phyloP scores from a whole-genome alignment of 495 filamentous ascomycete species.

The Aspergillus wentii region DNA sequence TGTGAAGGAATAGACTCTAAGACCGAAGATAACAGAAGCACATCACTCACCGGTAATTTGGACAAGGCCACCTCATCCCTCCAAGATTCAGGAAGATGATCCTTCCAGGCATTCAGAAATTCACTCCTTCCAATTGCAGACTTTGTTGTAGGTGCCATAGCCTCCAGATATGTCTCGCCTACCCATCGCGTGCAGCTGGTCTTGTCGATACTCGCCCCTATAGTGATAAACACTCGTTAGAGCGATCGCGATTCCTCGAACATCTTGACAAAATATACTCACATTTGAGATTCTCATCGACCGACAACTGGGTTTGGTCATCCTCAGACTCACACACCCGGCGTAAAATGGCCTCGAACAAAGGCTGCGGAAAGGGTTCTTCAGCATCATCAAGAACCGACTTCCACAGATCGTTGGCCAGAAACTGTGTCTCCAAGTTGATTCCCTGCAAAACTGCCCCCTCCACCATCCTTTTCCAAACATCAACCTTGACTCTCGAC shows the following conservation, averaged over 20 bases:
- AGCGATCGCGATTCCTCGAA: too few species aligned
- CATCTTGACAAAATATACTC: constrained; percentile 24
- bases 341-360: constrained; percentile 40
- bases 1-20: too few species aligned
- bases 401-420: constrained; percentile 41
- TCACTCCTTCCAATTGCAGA: constrained; percentile 37
- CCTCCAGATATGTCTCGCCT: constrained; percentile 48
- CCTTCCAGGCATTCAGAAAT: constrained; percentile 51
- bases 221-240: too few species aligned
- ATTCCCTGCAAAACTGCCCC: constrained; percentile 39
- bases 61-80: constrained; percentile 43
- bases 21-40: constrained; percentile 1
- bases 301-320: constrained; percentile 11
- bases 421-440: constrained; percentile 42
- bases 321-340: constrained; percentile 28
- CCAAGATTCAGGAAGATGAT: constrained; percentile 56
- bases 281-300: constrained; percentile 31
- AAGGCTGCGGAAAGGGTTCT: constrained; percentile 29
- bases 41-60: constrained; percentile 36
- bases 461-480: constrained; percentile 45
- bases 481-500: constrained; percentile 29
- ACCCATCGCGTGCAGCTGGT: constrained; percentile 41
- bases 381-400: constrained; percentile 41
- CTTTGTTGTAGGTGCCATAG: constrained; percentile 31
- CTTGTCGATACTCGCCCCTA: constrained; percentile 46